Percentiles rank a stretch among this genome's conserved stretches.
These are phyloP conservation scores for Mariannaea elegans DNA, from an alignment of 2,329 filamentous ascomycete genomes.

Conservation along the genomic window DNA sequence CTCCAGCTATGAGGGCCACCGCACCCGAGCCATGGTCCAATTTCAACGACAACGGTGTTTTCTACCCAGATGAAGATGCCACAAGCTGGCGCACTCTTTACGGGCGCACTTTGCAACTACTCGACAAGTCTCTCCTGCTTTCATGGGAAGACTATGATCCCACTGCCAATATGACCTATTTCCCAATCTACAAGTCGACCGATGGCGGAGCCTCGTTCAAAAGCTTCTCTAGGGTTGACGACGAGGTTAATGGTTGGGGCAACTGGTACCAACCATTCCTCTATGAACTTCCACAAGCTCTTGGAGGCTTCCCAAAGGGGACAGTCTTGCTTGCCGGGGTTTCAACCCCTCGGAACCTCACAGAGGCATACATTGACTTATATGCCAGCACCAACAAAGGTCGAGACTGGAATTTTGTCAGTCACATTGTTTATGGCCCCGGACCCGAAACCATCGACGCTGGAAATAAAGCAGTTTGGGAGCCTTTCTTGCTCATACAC, in stretches of 20 bases:
- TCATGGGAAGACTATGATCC: slow-evolving; percentile 65
- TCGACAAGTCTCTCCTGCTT: slow-evolving; percentile 54
- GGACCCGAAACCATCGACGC: slow-evolving; percentile 11
- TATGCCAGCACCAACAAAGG: slow-evolving; percentile 21
- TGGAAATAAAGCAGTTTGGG: slow-evolving; percentile 24
- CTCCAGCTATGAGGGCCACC: no score
- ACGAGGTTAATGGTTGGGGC: slow-evolving; percentile 70
- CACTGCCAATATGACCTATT: slow-evolving; percentile 61
- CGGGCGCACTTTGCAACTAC: slow-evolving; percentile 53
- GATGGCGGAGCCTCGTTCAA: slow-evolving; percentile 67
- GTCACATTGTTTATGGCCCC: slow-evolving; percentile 19
- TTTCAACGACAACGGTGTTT: slow-evolving; percentile 44
- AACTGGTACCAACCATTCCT: slow-evolving; percentile 76
- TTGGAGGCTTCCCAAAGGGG: slow-evolving; percentile 62
- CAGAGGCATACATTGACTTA: slow-evolving; percentile 23
- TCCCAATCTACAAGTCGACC: slow-evolving; percentile 60
- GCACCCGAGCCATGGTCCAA: not conserved
- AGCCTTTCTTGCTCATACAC: slow-evolving; percentile 24
- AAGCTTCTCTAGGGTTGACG: slow-evolving; percentile 67
- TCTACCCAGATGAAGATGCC: slow-evolving; percentile 41
- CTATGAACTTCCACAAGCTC: slow-evolving; percentile 65
- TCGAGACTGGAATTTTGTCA: slow-evolving; percentile 22
- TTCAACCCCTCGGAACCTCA: not conserved
- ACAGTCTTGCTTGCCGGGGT: slow-evolving; percentile 26
- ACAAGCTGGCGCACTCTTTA: slow-evolving; percentile 42